Base-by-base conservation (phyloP, 768 basidiomycete genomes). In the Leccinum sublutescens region DNA sequence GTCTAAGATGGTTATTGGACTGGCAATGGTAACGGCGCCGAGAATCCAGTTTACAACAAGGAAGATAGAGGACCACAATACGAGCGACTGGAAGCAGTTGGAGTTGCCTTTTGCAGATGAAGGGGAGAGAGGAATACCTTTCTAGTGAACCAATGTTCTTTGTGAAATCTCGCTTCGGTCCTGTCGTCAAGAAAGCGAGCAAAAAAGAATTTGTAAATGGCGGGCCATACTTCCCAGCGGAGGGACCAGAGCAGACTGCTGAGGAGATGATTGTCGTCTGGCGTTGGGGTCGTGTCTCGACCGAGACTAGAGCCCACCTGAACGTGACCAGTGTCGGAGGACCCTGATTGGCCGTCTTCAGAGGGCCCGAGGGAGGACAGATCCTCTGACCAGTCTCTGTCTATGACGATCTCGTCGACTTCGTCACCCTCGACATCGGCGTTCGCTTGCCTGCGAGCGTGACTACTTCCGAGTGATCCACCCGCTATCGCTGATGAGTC, bases 331-430 rank as follows among this genome's bases (percentile, higher is more conserved):
- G 33, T 79, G 54, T 74, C 79, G 51, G 79, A 78, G 12, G 81
- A 78, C 73, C 82, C 83, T 47, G 85, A 81, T 15, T 78, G 79
- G 17, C 73, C 78, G 17, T 64, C 54, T 75, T 81, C 79, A 29
- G 86, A 85, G 15, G 84, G 82, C 23, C 81, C 73, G 45, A 78
- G 70, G 21, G 81, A 81, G 54, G 77, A 82, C 61, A 81, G 77
- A 60, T 84, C 83, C 56, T 85, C 84, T 2, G 80, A 75, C 88
- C 87, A 89, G 33, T 79, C 74, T 50, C 88, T 80, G 71, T 92
- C 89, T 15, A 92, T 89, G 23, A 92, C 84, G 21, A 91, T 82
- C 75, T 89, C 83, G 70, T 92, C 82, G 8, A 91, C 84, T 54
- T 78, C 74, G 31, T 77, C 78, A 6, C 67, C 74, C 9, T 73